These are phyloP conservation scores for Cubamyces sp. DNA, from an alignment of 768 basidiomycete species.

Conservation along the genomic window DNA sequence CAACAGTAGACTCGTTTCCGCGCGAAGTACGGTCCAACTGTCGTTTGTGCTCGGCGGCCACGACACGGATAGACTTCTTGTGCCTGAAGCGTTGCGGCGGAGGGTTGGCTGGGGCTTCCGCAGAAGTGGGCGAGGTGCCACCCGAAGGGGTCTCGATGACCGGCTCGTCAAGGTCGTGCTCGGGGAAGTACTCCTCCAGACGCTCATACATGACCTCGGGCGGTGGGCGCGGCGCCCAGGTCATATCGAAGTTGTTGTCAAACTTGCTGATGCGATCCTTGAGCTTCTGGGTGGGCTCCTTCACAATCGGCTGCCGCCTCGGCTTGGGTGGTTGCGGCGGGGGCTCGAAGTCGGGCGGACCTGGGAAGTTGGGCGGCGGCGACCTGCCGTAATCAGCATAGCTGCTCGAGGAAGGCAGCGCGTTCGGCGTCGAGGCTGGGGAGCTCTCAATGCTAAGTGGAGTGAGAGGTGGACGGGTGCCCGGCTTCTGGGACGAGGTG, in stretches of 20 bases:
- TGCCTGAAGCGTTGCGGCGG: slow-evolving; percentile 52
- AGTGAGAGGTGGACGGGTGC: slow-evolving; percentile 28
- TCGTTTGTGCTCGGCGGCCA: slow-evolving; percentile 87
- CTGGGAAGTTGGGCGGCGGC: slow-evolving; percentile 22
- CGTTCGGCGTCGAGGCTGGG: slow-evolving; percentile 15
- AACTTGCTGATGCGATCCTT: slow-evolving; percentile 34
- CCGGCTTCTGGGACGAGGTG: slow-evolving; percentile 9
- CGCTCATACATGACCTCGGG: slow-evolving; percentile 93
- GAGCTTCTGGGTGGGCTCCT: slow-evolving; percentile 25
- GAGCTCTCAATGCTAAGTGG: slow-evolving; percentile 34
- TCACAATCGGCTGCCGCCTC: neutral
- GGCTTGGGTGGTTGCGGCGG: slow-evolving; percentile 27
- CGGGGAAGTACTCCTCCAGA: slow-evolving; percentile 93
- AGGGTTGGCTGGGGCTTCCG: slow-evolving; percentile 50
- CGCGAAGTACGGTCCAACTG: slow-evolving; percentile 72
- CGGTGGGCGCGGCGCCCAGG: slow-evolving; percentile 89
- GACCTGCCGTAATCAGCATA: slow-evolving; percentile 22
- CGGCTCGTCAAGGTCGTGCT: slow-evolving; percentile 94
- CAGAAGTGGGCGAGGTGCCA: slow-evolving; percentile 74
- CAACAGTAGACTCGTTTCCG: slow-evolving; percentile 51
- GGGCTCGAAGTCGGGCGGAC: slow-evolving; percentile 20
- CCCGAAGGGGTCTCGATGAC: slow-evolving; percentile 87
- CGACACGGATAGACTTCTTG: slow-evolving; percentile 91
- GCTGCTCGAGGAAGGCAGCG: slow-evolving; percentile 8
- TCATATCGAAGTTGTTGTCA: slow-evolving; percentile 55